Evolutionary conservation across 1,139 yeast species (phyloP).

Genomic region (Eremothecium gossypii): DNA sequence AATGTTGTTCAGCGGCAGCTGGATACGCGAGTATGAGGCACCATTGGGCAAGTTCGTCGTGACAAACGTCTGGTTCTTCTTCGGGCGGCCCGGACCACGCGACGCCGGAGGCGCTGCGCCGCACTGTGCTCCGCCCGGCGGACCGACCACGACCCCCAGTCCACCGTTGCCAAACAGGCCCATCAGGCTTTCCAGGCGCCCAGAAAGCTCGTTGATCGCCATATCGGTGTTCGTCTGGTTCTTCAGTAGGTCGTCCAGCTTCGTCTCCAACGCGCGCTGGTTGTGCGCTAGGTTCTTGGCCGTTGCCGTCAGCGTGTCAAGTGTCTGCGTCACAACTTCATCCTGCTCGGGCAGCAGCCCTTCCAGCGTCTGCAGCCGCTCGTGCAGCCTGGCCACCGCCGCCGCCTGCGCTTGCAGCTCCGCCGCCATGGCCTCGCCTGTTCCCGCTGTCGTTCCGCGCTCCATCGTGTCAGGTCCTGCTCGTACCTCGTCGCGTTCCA

Average conservation of each 20-base stretch:
- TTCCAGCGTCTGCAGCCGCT: conserved; percentile 12
- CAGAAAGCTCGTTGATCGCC: conserved; percentile 25
- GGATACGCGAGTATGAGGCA: conserved; percentile 8
- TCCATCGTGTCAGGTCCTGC: background rate
- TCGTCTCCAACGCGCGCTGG: conserved; percentile 28
- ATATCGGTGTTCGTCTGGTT: conserved; percentile 31
- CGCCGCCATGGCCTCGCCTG: background rate
- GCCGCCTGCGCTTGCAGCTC: conserved; percentile 8
- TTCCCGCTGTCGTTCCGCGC: background rate
- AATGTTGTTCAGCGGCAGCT: conserved; percentile 24
- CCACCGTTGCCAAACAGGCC: background rate
- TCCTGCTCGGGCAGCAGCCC: conserved; percentile 15
- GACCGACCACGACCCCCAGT: background rate
- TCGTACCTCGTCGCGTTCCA: background rate
- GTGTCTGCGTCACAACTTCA: conserved; percentile 11
- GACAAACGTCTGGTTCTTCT: conserved; percentile 17
- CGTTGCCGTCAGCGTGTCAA: conserved; percentile 18
- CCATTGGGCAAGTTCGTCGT: conserved; percentile 6
- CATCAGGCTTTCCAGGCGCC: conserved; percentile 5
- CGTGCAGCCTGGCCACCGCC: conserved; percentile 8
- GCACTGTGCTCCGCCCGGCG: conserved; percentile 2
- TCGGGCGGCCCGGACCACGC: conserved; percentile 30
- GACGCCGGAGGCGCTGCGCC: conserved; percentile 5
- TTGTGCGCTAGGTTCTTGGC: conserved; percentile 26
- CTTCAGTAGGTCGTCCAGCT: conserved; percentile 27